phyloP scores from a whole-genome alignment of 768 basidiomycete species.

The Termitomyces eurrhizus region DNA sequence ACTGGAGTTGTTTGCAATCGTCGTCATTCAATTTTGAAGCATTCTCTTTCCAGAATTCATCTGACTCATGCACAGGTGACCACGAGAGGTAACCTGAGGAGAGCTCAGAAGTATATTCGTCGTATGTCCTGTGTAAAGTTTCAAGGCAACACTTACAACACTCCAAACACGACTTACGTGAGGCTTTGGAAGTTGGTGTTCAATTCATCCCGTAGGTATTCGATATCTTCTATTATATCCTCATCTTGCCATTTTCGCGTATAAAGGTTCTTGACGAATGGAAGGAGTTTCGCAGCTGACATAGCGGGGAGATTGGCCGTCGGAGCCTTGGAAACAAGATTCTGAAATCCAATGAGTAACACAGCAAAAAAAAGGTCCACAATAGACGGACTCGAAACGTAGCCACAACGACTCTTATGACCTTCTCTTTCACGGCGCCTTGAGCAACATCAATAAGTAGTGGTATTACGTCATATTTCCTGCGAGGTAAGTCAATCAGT shows the following conservation, averaged over 20 bases:
- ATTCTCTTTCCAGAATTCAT: slow-evolving; percentile 98
- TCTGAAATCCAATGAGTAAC: slow-evolving; percentile 42
- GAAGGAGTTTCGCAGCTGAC: slow-evolving; percentile 83
- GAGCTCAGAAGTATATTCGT: slow-evolving; percentile 92
- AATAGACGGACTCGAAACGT: slow-evolving; percentile 67
- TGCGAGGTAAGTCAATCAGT: slow-evolving; percentile 25
- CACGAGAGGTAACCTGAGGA: slow-evolving; percentile 88
- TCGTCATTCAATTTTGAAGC: slow-evolving; percentile 81
- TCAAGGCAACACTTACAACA: neutral
- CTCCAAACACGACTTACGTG: slow-evolving; percentile 55
- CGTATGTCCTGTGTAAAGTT: slow-evolving; percentile 70
- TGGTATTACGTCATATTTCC: slow-evolving; percentile 88
- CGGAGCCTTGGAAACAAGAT: slow-evolving; percentile 87
- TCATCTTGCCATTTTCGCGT: slow-evolving; percentile 92
- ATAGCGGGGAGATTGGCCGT: slow-evolving; percentile 87
- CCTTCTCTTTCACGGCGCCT: slow-evolving; percentile 93
- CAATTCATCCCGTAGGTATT: slow-evolving; percentile 85
- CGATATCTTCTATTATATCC: slow-evolving; percentile 89
- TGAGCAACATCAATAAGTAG: slow-evolving; percentile 81
- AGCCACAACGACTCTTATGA: slow-evolving; percentile 88
- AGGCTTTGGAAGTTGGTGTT: slow-evolving; percentile 80
- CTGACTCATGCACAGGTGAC: slow-evolving; percentile 95
- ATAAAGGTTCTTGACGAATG: slow-evolving; percentile 81
- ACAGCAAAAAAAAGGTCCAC: neutral
- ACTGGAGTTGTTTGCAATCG: slow-evolving; percentile 85